Percentiles rank a stretch among this genome's conserved stretches.
phyloP scores from a whole-genome alignment of 441 rosid species.

The Geranium incanum region DNA sequence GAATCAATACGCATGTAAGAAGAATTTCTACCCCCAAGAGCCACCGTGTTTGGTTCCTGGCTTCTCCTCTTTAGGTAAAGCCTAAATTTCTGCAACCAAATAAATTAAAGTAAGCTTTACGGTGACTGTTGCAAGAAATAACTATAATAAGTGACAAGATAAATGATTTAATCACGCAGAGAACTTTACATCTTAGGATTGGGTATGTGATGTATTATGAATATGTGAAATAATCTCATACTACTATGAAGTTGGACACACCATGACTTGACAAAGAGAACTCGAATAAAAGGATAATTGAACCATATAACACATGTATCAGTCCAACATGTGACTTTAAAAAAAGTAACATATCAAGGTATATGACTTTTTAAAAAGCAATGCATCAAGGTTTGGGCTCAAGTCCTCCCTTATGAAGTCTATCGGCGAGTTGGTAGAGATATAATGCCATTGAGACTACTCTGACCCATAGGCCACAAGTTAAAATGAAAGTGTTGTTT shows the following conservation, averaged over 20 bases:
- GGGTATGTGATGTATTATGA: background rate
- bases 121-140: background rate
- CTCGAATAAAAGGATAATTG: background rate
- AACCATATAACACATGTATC: background rate
- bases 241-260: constrained; percentile 1
- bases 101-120: background rate
- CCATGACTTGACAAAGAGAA: constrained; percentile 6
- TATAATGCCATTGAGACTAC: too few relatives aligned
- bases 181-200: background rate
- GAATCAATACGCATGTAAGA: constrained; percentile 50
- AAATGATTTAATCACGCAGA: background rate
- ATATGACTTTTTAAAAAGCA: too few relatives aligned
- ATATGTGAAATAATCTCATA: background rate
- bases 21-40: constrained; percentile 57
- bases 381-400: too few relatives aligned
- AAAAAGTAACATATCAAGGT: too few relatives aligned
- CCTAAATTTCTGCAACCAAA: constrained; percentile 59
- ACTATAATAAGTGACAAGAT: constrained; percentile 8
- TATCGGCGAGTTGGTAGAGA: too few relatives aligned
- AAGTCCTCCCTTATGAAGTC: too few relatives aligned
- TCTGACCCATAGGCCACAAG: too few relatives aligned
- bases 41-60: constrained; percentile 64
- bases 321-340: background rate
- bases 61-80: constrained; percentile 70
- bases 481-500: background rate